Conservation (phyloP, 2,329 filamentous ascomycete species). For the Colletotrichum tabaci region DNA sequence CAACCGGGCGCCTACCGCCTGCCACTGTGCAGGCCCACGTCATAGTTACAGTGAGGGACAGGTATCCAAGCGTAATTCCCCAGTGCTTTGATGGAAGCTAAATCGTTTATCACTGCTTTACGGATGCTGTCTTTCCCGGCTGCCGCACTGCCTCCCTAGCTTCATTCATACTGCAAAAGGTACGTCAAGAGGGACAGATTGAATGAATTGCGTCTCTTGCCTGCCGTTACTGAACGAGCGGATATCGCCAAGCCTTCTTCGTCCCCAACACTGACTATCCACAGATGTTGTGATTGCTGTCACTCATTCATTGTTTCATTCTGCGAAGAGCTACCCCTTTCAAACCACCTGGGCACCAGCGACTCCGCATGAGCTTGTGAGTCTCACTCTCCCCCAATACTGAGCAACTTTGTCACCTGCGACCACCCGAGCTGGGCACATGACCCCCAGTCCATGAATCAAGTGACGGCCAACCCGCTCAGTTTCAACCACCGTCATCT, state of each 20-base stretch:
- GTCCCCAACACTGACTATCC: neutral
- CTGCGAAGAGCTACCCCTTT: neutral
- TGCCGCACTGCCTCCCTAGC: neutral
- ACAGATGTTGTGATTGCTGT: neutral
- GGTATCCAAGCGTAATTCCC: neutral
- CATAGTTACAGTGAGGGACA: conserved; percentile 8
- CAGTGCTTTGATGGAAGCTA: neutral
- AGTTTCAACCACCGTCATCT: neutral
- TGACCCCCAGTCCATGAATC: conserved; percentile 9
- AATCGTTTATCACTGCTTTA: neutral
- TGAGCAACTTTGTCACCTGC: conserved; percentile 28
- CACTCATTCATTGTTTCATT: neutral
- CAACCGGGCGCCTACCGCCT: conserved; percentile 14
- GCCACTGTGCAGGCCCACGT: conserved; percentile 11
- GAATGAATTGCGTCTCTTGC: neutral
- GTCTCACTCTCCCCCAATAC: conserved; percentile 5
- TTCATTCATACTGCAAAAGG: neutral
- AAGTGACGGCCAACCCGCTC: conserved; percentile 11
- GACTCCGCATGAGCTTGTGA: conserved; percentile 17
- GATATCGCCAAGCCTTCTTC: neutral
- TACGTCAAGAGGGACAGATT: neutral
- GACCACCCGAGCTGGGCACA: conserved; percentile 11
- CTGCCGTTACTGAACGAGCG: neutral
- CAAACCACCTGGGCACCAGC: neutral
- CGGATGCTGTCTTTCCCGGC: neutral